Conservation (phyloP, 1,284 basidiomycete genomes). For the Dichomitus squalens region DNA sequence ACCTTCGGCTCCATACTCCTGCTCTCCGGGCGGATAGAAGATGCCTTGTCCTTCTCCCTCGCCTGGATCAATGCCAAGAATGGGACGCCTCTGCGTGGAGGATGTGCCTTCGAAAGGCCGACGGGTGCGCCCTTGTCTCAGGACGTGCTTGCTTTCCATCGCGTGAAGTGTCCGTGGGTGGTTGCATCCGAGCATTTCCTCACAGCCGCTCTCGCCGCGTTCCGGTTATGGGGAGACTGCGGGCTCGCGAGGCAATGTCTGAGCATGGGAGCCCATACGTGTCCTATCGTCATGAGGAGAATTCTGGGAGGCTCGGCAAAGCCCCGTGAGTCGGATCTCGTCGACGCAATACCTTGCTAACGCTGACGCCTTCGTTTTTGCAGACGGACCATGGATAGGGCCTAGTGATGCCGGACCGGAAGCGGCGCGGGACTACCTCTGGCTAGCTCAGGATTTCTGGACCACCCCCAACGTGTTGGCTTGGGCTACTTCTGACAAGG, state of each 20-base stretch:
- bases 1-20: conserved; percentile 35
- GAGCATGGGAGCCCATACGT: conserved; percentile 33
- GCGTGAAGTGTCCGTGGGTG: conserved; percentile 1
- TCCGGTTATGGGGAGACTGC: conserved; percentile 40
- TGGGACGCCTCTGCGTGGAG: conserved; percentile 22
- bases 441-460: conserved; percentile 47
- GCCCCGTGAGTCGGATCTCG: background rate
- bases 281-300: conserved; percentile 38
- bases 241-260: conserved; percentile 40
- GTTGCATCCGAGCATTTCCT: conserved; percentile 28
- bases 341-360: no score
- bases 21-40: conserved; percentile 24
- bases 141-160: background rate
- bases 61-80: conserved; percentile 24
- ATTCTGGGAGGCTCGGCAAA: conserved; percentile 31
- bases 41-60: conserved; percentile 35
- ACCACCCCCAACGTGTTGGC: conserved; percentile 43
- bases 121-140: conserved; percentile 10
- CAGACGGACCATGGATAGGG: no score
- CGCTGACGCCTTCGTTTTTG: no score
- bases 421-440: conserved; percentile 47
- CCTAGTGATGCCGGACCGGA: conserved; percentile 31
- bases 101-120: conserved; percentile 23
- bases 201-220: conserved; percentile 42
- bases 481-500: conserved; percentile 41